Evolutionary conservation across 2,329 filamentous ascomycete species (phyloP).

Genomic region (Aspergillus transmontanensis): DNA sequence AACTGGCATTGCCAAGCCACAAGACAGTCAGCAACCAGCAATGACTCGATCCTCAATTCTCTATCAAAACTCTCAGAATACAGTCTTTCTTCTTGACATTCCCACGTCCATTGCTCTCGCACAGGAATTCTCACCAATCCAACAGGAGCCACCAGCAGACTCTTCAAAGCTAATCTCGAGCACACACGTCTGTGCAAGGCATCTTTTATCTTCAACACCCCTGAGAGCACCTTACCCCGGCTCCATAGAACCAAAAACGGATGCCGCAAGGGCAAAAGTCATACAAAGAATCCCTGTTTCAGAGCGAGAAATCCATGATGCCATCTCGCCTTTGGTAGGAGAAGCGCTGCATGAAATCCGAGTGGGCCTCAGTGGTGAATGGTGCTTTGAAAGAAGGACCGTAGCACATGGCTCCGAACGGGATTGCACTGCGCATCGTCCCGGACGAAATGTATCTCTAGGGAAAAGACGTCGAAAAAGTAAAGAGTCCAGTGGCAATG

Average conservation of each 20-base stretch:
- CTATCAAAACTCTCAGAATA: conserved; percentile 51
- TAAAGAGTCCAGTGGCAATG: background rate
- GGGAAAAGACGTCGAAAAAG: conserved; percentile 11
- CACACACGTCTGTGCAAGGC: conserved; percentile 9
- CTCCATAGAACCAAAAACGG: conserved; percentile 54
- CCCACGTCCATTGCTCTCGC: conserved; percentile 59
- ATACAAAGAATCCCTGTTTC: conserved; percentile 35
- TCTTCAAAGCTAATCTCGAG: background rate
- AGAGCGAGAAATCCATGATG: conserved; percentile 35
- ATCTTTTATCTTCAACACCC: conserved; percentile 51
- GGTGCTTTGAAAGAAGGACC: conserved; percentile 36
- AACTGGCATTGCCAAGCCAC: background rate
- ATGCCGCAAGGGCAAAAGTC: conserved; percentile 45
- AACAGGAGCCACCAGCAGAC: conserved; percentile 6
- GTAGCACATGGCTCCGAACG: background rate
- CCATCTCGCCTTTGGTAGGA: conserved; percentile 37
- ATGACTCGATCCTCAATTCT: conserved; percentile 44
- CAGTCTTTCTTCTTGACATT: conserved; percentile 59
- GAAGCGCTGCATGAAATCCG: conserved; percentile 42
- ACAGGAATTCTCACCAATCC: conserved; percentile 42
- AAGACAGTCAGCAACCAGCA: conserved; percentile 9
- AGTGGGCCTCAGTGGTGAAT: conserved; percentile 22
- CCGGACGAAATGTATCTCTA: background rate
- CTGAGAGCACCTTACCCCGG: conserved; percentile 50
- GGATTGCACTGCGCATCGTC: background rate